Evolutionary conservation across 2,329 filamentous ascomycete genomes (phyloP).

Genomic region (Metarhizium guizhouense): DNA sequence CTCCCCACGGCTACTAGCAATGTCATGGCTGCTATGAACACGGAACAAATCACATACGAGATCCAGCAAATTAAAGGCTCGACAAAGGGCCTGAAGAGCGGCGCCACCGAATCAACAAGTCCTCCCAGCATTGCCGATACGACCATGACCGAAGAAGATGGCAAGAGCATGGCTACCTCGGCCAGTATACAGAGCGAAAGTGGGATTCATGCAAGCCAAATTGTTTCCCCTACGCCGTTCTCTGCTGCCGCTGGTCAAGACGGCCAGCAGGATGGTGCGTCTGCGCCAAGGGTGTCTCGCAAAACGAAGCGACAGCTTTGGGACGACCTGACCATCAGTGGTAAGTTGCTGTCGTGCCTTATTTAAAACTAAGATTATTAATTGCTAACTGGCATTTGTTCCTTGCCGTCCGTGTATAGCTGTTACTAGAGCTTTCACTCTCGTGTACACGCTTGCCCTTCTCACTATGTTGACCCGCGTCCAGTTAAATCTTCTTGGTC

Average conservation of each 20-base stretch:
- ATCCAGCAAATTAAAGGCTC: conserved; percentile 80
- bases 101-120: conserved; percentile 39
- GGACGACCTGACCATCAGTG: conserved; percentile 95
- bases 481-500: conserved; percentile 92
- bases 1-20: conserved; percentile 87
- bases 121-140: conserved; percentile 55
- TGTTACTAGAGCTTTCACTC: conserved; percentile 80
- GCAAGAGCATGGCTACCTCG: conserved; percentile 51
- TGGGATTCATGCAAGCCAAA: conserved; percentile 75
- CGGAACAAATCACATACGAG: conserved; percentile 87
- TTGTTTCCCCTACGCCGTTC: conserved; percentile 46
- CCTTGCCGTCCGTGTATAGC: conserved; percentile 32
- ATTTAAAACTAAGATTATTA: not conserved
- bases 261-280: conserved; percentile 30
- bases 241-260: conserved; percentile 23
- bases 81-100: conserved; percentile 52
- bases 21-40: conserved; percentile 78
- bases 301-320: conserved; percentile 90
- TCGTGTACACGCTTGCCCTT: conserved; percentile 84
- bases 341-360: conserved; percentile 39
- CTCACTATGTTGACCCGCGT: conserved; percentile 88
- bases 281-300: conserved; percentile 37
- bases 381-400: not conserved
- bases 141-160: conserved; percentile 75
- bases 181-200: conserved; percentile 70